Percentiles rank a stretch among this genome's conserved stretches.
Evolutionary conservation across 108 stramenopile genomes (phyloP).

Genomic region (Pseudonitzschia multistriata): DNA sequence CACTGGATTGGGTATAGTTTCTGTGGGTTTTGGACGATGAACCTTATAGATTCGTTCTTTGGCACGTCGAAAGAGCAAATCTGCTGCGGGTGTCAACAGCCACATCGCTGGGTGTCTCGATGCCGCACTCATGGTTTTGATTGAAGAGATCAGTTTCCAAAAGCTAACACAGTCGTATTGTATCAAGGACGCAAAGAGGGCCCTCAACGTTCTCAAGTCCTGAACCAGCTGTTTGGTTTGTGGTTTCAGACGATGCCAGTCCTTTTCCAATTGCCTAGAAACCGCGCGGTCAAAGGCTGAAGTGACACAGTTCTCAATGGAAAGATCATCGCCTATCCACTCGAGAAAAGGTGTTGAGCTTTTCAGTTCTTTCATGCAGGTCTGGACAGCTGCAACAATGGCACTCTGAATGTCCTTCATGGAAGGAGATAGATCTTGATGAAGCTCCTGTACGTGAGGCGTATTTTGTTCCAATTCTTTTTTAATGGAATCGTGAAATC

Average conservation of each 20-base stretch:
- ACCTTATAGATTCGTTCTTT: conserved; percentile 86
- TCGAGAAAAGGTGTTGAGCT: conserved; percentile 60
- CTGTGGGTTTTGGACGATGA: conserved; percentile 34
- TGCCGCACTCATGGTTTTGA: conserved; percentile 69
- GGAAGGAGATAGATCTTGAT: conserved; percentile 76
- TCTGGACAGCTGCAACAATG: conserved; percentile 82
- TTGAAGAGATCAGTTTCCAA: conserved; percentile 70
- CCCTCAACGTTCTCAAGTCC: conserved; percentile 84
- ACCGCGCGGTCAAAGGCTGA: conserved; percentile 82
- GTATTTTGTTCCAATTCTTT: conserved; percentile 70
- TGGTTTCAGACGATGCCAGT: conserved; percentile 90
- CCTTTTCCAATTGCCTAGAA: conserved; percentile 89
- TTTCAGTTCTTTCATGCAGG: conserved; percentile 88
- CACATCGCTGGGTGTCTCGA: conserved; percentile 81
- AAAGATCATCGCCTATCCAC: conserved; percentile 52
- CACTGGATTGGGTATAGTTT: conserved; percentile 47
- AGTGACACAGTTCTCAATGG: conserved; percentile 90
- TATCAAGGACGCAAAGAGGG: conserved; percentile 88
- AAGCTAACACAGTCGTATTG: conserved; percentile 93
- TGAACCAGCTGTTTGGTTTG: conserved; percentile 86
- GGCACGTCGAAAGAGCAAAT: conserved; percentile 86
- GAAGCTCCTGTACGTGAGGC: conserved; percentile 84
- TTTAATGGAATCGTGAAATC: conserved; percentile 80
- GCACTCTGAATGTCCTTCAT: conserved; percentile 89
- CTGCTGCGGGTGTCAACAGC: conserved; percentile 85